Evolutionary conservation across 139 green algal genomes (phyloP).

Genomic region (Pleodorina starrii): DNA sequence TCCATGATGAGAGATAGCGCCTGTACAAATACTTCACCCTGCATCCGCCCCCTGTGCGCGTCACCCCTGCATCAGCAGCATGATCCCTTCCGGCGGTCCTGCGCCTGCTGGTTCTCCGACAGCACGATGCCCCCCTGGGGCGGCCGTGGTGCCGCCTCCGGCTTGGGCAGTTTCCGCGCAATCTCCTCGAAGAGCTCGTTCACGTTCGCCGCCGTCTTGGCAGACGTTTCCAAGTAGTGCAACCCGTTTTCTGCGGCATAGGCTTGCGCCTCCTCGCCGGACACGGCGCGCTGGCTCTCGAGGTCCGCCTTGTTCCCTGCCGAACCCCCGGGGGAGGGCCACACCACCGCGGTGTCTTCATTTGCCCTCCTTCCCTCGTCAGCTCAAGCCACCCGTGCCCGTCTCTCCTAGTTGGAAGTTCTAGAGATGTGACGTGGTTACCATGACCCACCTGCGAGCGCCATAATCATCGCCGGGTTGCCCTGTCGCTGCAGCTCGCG

Average conservation of each 20-base stretch:
- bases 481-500: constrained; percentile 90
- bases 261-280: constrained; percentile 77
- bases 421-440: background rate
- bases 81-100: background rate
- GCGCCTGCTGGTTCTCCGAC: constrained; percentile 22
- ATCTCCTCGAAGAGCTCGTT: constrained; percentile 89
- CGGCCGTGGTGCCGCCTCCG: constrained; percentile 41
- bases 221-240: constrained; percentile 92
- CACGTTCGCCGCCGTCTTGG: constrained; percentile 93
- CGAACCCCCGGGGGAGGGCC: background rate
- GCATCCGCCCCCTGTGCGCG: too few relatives aligned
- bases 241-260: constrained; percentile 92
- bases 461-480: constrained; percentile 96
- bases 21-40: too few relatives aligned
- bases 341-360: too few relatives aligned
- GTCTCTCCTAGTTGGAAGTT: too few relatives aligned
- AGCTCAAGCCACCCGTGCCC: too few relatives aligned
- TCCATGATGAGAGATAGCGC: too few relatives aligned
- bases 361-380: too few relatives aligned
- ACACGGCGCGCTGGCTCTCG: constrained; percentile 73
- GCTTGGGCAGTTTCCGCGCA: constrained; percentile 78
- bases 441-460: constrained; percentile 81
- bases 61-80: constrained; percentile 18
- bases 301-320: constrained; percentile 97
- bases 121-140: constrained; percentile 48